These are phyloP conservation scores for Arthrobotrys conoides DNA, from an alignment of 2,329 filamentous ascomycete genomes.

Conservation along the genomic window DNA sequence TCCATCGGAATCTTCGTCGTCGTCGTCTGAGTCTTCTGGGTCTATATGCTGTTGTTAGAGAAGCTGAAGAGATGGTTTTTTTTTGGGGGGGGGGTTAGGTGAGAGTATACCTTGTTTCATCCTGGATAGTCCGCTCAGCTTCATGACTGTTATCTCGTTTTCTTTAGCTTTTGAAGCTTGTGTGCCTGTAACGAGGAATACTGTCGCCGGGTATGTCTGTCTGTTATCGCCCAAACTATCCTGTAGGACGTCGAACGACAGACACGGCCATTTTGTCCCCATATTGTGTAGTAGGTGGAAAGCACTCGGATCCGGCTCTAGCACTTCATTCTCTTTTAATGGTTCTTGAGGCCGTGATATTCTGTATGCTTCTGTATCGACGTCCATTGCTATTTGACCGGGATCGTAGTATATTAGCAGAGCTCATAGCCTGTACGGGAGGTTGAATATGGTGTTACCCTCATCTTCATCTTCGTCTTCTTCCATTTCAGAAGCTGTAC, in stretches of 20 bases:
- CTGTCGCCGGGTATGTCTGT: constrained; percentile 92
- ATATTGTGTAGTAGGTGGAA: constrained; percentile 98
- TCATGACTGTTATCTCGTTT: constrained; percentile 95
- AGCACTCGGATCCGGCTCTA: constrained; percentile 91
- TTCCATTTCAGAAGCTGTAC: constrained; percentile 77
- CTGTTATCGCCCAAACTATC: constrained; percentile 90
- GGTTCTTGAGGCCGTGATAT: constrained; percentile 84
- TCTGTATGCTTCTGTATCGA: constrained; percentile 95
- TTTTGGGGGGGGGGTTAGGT: too few species aligned
- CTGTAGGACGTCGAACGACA: constrained; percentile 92
- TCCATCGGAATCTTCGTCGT: constrained; percentile 76
- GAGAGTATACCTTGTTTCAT: constrained; percentile 75
- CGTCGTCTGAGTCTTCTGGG: constrained; percentile 66
- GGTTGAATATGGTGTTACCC: constrained; percentile 34
- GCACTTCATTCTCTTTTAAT: constrained; percentile 87
- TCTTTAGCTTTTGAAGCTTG: constrained; percentile 86
- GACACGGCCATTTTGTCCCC: constrained; percentile 94
- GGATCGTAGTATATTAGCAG: background rate
- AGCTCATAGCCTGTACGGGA: constrained; percentile 4
- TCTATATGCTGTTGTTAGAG: constrained; percentile 23
- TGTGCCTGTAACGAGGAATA: constrained; percentile 94
- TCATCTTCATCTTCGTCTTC: constrained; percentile 76
- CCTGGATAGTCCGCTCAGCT: constrained; percentile 89
- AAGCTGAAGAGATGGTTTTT: background rate
- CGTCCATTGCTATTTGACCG: constrained; percentile 81